Conservation (phyloP, 805 yeast species). For the Ogataea nitratoaversa region DNA sequence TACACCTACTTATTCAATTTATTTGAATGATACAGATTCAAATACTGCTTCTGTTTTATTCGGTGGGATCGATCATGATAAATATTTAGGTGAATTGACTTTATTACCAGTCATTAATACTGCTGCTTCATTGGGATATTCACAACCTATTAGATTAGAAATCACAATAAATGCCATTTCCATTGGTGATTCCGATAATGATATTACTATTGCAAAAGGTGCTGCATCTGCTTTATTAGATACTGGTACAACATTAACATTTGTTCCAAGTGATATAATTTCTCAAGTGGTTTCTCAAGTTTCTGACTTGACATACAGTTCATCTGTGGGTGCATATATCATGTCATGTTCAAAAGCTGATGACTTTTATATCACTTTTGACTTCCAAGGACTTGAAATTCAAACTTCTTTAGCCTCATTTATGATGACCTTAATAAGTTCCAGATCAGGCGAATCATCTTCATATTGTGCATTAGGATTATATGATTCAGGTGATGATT, state of each 20-base stretch:
- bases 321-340: conserved; percentile 40
- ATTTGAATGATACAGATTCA: conserved; percentile 42
- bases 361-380: conserved; percentile 36
- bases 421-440: conserved; percentile 13
- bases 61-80: conserved; percentile 68
- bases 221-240: conserved; percentile 44
- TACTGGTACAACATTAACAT: conserved; percentile 53
- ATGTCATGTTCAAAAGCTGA: conserved; percentile 37
- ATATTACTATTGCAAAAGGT: conserved; percentile 23
- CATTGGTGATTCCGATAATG: conserved; percentile 14
- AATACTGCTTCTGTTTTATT: conserved; percentile 54
- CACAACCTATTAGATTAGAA: conserved; percentile 42
- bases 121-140: conserved; percentile 28
- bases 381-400: conserved; percentile 57
- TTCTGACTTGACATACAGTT: conserved; percentile 38
- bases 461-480: conserved; percentile 44
- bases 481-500: conserved; percentile 29
- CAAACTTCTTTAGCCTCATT: conserved; percentile 41
- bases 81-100: conserved; percentile 49
- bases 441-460: conserved; percentile 17
- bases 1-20: conserved; percentile 58
- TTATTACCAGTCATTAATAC: conserved; percentile 51
- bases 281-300: conserved; percentile 26
- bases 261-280: conserved; percentile 36
- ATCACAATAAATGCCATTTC: conserved; percentile 42